Evolutionary conservation across 768 basidiomycete species (phyloP).

Genomic region (Astraeus odoratus): DNA sequence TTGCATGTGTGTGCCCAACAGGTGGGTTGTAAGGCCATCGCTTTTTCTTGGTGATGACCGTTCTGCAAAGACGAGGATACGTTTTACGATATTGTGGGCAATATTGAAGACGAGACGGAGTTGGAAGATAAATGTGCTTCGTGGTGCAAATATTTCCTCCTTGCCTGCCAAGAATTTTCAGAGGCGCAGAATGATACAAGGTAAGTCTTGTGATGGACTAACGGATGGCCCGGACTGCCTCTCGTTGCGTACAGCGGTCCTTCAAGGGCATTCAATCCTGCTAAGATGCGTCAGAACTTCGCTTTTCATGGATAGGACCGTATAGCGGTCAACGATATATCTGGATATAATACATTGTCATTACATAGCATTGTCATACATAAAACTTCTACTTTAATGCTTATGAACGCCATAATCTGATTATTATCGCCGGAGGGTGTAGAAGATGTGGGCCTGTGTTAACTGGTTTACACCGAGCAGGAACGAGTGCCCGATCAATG

Average conservation of each 20-base stretch:
- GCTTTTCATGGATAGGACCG: slow-evolving; percentile 21
- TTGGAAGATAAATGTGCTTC: slow-evolving; percentile 14
- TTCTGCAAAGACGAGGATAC: slow-evolving; percentile 8
- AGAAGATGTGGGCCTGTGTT: no score
- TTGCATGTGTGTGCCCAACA: slow-evolving; percentile 15
- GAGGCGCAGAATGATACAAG: background rate
- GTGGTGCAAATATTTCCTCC: slow-evolving; percentile 17
- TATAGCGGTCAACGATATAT: background rate
- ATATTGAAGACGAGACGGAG: slow-evolving; percentile 10
- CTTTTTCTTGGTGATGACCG: background rate
- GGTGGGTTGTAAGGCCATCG: slow-evolving; percentile 5
- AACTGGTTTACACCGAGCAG: no score
- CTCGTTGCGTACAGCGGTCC: slow-evolving; percentile 1
- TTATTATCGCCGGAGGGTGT: no score
- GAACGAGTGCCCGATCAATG: no score
- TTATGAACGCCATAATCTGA: no score
- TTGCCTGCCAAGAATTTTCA: slow-evolving; percentile 4
- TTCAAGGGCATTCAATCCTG: slow-evolving; percentile 13
- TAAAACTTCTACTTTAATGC: no score
- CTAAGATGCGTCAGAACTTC: slow-evolving; percentile 26
- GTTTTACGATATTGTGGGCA: slow-evolving; percentile 11
- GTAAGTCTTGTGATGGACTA: background rate
- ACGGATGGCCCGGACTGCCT: background rate
- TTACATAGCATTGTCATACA: no score
- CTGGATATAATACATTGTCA: no score